Evolutionary conservation across 495 filamentous ascomycete species (phyloP), one percentile per base, ranked within the genome.

Genomic region (Aspergillus cavernicola): DNA sequence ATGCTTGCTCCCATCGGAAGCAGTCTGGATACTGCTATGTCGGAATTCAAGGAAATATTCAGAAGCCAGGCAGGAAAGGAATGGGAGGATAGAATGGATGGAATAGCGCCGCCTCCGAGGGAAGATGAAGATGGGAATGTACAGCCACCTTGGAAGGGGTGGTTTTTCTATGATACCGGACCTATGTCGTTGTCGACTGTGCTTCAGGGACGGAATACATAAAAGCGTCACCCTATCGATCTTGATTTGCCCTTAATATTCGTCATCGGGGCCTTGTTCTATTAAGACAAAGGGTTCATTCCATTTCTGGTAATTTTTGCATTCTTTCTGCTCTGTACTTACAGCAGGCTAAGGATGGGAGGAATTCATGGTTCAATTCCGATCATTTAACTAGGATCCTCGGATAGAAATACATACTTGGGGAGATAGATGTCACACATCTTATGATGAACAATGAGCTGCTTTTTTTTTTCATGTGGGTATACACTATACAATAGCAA

Each of bases 41-140:
- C 22, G 0, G 61, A 61, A 0, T 87, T 88, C 61, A 67, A 71
- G 56, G n/a, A 39, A 0, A 82, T 83, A 57, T 89, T 88, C 66
- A 52, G 64, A 11, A 56, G 65, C 2, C 78, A 83, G 59, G 81
- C 81, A 0, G 77, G 79, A 1, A 68, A 76, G 10, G 49, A 64
- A 7, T 89, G 85, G 86, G 70, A 78, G 0, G 53, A 81, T 24
- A 72, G 82, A 28, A 38, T 55, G 5, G 47, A 64, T 22, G 52
- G 38, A 11, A 51, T 55, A 6, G 10, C 53, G 7, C 58, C 58
- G 6, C 29, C 47, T 0, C 57, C 60, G 0, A 69, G 63, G 49
- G 47, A 8, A 4, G 63, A 68, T 26, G 11, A 13, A 0, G 50
- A 68, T 1, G 71, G 66, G 6, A 61, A 70, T 7, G 6, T 28